Percentiles rank a stretch among this genome's conserved stretches.
Evolutionary conservation across 371 early-diverging fungal genomes (phyloP).

Genomic region (Homolaphlyctis polyrhiza): DNA sequence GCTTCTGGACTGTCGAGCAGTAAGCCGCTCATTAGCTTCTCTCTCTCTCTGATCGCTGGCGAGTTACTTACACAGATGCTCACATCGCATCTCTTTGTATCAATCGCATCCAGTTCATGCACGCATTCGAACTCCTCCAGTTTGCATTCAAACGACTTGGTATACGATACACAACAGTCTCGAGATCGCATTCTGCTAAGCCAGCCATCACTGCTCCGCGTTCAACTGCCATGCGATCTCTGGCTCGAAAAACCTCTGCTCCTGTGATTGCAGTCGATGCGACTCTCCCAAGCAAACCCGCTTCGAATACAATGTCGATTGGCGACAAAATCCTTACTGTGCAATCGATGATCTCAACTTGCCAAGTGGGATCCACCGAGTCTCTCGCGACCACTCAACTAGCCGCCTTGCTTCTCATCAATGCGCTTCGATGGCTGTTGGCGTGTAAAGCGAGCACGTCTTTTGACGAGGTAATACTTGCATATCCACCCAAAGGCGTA

Average conservation of each 20-base stretch:
- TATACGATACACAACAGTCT: no score
- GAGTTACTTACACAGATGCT: background rate
- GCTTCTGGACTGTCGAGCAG: background rate
- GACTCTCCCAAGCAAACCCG: no score
- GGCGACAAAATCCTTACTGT: no score
- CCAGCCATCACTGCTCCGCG: no score
- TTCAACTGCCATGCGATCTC: no score
- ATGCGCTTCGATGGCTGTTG: conserved; percentile 3
- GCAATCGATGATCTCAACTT: background rate
- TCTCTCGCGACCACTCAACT: background rate
- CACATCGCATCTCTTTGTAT: background rate
- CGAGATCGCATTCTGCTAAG: no score
- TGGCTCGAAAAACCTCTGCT: no score
- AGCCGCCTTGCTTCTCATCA: background rate
- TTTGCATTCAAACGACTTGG: conserved; percentile 3
- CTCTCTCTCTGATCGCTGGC: no score
- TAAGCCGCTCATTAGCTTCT: background rate
- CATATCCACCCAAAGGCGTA: no score
- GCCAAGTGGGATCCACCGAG: background rate
- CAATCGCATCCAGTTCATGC: background rate
- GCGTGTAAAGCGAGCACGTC: background rate
- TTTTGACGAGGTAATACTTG: no score
- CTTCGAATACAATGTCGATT: no score
- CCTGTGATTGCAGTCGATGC: no score
- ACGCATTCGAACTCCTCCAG: background rate